These are phyloP conservation scores for Alternaria sp. DNA, from an alignment of 2,329 filamentous ascomycete genomes.

Conservation along the genomic window DNA sequence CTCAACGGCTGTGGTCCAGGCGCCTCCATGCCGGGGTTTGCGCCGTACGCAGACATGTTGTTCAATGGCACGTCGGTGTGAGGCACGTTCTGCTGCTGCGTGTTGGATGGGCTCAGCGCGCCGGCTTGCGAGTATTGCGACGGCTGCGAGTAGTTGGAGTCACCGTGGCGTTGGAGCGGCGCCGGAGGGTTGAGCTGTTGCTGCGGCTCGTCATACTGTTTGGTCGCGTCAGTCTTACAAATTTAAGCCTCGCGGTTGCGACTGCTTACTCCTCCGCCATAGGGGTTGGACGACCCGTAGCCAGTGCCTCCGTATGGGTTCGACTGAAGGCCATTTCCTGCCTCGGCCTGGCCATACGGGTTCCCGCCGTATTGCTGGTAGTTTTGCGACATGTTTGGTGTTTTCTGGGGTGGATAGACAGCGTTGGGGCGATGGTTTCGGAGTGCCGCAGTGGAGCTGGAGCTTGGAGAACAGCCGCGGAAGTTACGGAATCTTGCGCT, in stretches of 20 bases:
- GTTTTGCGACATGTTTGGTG: conserved; percentile 44
- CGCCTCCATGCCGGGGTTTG: conserved; percentile 60
- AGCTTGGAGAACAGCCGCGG: conserved; percentile 33
- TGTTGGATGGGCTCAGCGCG: conserved; percentile 38
- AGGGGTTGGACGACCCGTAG: conserved; percentile 44
- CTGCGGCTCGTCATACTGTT: conserved; percentile 37
- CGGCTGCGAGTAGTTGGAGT: conserved; percentile 52
- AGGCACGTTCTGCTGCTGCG: conserved; percentile 24
- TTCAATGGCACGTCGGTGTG: conserved; percentile 29
- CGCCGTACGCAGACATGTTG: conserved; percentile 15
- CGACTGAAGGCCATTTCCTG: conserved; percentile 22
- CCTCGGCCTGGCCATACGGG: conserved; percentile 21
- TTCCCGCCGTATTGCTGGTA: conserved; percentile 61
- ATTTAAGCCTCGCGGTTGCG: conserved; percentile 17
- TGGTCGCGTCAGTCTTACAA: conserved; percentile 20
- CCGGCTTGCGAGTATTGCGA: conserved; percentile 48
- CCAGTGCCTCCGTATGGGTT: conserved; percentile 53
- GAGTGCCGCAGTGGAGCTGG: conserved; percentile 32
- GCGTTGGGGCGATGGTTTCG: conserved; percentile 26
- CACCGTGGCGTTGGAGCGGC: conserved; percentile 44
- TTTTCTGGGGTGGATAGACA: conserved; percentile 19
- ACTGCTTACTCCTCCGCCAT: conserved; percentile 40
- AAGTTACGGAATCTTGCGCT: conserved; percentile 38
- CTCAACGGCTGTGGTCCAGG: conserved; percentile 61
- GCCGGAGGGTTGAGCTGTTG: conserved; percentile 37